A percentile compares a stretch with the other conserved stretches of the same genome.
phyloP scores from a whole-genome alignment of 2,329 filamentous ascomycete genomes.

The Cladophialophora psammophila region DNA sequence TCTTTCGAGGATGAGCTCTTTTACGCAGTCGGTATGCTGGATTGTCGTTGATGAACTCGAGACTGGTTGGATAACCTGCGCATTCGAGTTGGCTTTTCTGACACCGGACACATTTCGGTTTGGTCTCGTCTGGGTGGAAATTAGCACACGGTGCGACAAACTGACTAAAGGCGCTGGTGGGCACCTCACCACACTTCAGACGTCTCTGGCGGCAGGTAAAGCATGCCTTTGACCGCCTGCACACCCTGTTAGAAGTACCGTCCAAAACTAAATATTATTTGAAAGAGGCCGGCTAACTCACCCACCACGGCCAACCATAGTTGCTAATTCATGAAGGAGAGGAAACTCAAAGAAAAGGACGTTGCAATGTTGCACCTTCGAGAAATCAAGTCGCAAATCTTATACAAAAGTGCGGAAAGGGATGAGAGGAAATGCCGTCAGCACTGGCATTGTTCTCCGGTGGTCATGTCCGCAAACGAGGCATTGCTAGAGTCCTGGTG shows the following conservation, averaged over 20 bases:
- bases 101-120: conserved; percentile 16
- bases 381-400: background rate
- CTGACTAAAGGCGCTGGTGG: background rate
- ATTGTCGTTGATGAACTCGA: conserved; percentile 17
- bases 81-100: conserved; percentile 8
- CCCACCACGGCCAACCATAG: conserved; percentile 3
- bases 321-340: background rate
- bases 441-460: background rate
- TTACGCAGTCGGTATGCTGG: conserved; percentile 7
- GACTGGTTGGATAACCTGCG: conserved; percentile 8
- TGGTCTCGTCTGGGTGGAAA: conserved; percentile 21
- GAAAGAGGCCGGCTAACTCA: background rate
- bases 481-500: background rate
- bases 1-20: background rate
- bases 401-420: background rate
- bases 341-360: background rate
- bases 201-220: conserved; percentile 14
- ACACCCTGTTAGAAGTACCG: background rate
- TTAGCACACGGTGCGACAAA: background rate
- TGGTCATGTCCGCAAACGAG: background rate
- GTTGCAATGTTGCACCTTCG: background rate
- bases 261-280: background rate
- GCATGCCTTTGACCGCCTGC: conserved; percentile 20
- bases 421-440: background rate
- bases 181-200: conserved; percentile 16